Base-by-base conservation (phyloP, 2,329 filamentous ascomycete species). In the Curvularia lunata region DNA sequence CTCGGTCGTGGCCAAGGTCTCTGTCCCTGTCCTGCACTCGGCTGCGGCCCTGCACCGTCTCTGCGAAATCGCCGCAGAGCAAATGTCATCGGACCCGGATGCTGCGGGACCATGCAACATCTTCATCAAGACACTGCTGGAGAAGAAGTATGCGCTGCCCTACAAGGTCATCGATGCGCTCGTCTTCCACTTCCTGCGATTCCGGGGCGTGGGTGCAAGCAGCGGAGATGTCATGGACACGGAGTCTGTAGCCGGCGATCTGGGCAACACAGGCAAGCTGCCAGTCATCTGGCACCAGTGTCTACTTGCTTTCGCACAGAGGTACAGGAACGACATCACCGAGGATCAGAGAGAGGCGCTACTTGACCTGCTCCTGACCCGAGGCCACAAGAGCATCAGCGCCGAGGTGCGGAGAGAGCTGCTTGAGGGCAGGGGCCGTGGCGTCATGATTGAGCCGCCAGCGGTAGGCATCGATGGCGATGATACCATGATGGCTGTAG, bases 211-310 rank as follows among this genome's bases (percentile, higher is more conserved):
- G 25, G 88, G 91, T 61, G 84, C 87, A 2, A 82, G 84, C 18
- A 81, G 81, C 50, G 81, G 81, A 30, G 87, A 89, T 54, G 80
- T 79, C 27, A 87, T 88, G 81, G 76, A 74, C 16, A 71, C 64
- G 0, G 69, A 69, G 27, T 69, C 64, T 48, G 68, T 73, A 5
- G 74, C 71, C 30, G 77, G 75, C 4, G 68, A 73, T 43, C 62
- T 76, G 8, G 75, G 73, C n/a, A 84, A 85, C 75, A 77, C 83
- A 66, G 71, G 79, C 23, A 91, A 90, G 73, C 77, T 98, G 64
- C 95, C 96, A 0, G 92, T 99, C 7, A 87, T 99, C 54, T 99
- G 94, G 92, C 95, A 99, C 77, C 94, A 98, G 80, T 92, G 90
- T 68, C 82, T 99, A 28, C 80, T 99, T 53, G 90, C 91, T 1